Conservation (phyloP, 2,329 filamentous ascomycete genomes). For the Aspergillus puulaauensis region DNA sequence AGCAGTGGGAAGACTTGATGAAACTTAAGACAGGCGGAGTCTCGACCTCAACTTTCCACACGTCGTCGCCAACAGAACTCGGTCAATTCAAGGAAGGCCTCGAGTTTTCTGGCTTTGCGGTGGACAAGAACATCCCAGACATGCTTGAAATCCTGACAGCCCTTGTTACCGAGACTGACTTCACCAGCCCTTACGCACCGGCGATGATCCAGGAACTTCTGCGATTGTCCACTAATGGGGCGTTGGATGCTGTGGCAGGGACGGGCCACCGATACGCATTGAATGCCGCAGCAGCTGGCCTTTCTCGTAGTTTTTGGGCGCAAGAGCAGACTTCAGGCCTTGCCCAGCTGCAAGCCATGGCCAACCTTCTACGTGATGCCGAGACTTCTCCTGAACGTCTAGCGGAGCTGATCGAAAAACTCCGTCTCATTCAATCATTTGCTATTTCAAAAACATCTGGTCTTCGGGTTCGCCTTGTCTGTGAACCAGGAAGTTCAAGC, state of each 20-base stretch:
- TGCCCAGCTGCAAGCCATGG: constrained; percentile 82
- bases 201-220: constrained; percentile 82
- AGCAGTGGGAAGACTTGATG: constrained; percentile 91
- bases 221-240: constrained; percentile 81
- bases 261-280: constrained; percentile 86
- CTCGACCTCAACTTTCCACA: constrained; percentile 79
- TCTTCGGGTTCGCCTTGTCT: constrained; percentile 81
- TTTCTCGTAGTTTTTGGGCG: constrained; percentile 70
- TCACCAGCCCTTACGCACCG: constrained; percentile 77
- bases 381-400: constrained; percentile 69
- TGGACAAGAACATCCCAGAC: constrained; percentile 84
- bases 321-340: constrained; percentile 87
- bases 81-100: constrained; percentile 75
- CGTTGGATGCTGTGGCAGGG: constrained; percentile 87
- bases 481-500: constrained; percentile 69
- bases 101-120: constrained; percentile 77
- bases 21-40: constrained; percentile 95
- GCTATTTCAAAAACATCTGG: constrained; percentile 67
- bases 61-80: constrained; percentile 72
- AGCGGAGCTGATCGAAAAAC: constrained; percentile 72
- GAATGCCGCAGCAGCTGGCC: constrained; percentile 75
- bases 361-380: constrained; percentile 67
- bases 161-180: constrained; percentile 83
- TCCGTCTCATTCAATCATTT: constrained; percentile 80
- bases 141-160: constrained; percentile 86